Evolutionary conservation across 352 stramenopile species (phyloP), one percentile per base, ranked within the genome.

Genomic region (Pythium aristosporum): DNA sequence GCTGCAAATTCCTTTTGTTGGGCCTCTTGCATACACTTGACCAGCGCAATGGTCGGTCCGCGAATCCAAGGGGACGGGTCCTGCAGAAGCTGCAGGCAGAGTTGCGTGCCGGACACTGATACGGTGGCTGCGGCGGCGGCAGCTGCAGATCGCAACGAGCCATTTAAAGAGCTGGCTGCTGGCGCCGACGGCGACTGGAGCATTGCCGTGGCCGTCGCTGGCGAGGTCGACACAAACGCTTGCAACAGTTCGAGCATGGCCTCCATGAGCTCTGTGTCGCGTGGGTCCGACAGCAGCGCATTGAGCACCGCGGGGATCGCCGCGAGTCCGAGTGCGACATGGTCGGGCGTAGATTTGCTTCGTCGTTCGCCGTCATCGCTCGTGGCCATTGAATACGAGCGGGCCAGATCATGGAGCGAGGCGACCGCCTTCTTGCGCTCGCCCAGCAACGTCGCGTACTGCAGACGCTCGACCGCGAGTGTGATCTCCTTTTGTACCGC

Each of bases 261-360:
- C 61, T 94, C 85, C 79, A 94, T 92, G 48, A 94, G 77, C 63
- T 92, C 85, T n/a, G 82, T 91, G 58, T 94, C 85, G 56, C 85
- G 69, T 34, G 85, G 85, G 48, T 94, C 85, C 23, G 85, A 89
- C 28, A 87, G 71, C 13, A 94, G 60, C 3, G 85, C 85, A 18
- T 71, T 76, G 32, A 94, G 67, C 7, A 91, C 67, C 3, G 69
- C 76, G 1, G 85, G 85, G 8, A 87, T 74, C 21, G 79, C 69
- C 3, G 73, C 67, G 1, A 71, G 25, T 2, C 72, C 79, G 0
- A 91, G 74, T 23, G 67, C 70, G 5, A 74, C 72, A 61, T 88
- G 76, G 37, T 79, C 63, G 50, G 64, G 58, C 46, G 68, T 72
- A 30, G 32, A 41, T 15, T 2, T 13, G 7, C 34, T 32, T 18